Evolutionary conservation across 208 protist species (phyloP), one percentile per base, ranked within the genome.

Genomic region (Paratrypanosoma confusum): DNA sequence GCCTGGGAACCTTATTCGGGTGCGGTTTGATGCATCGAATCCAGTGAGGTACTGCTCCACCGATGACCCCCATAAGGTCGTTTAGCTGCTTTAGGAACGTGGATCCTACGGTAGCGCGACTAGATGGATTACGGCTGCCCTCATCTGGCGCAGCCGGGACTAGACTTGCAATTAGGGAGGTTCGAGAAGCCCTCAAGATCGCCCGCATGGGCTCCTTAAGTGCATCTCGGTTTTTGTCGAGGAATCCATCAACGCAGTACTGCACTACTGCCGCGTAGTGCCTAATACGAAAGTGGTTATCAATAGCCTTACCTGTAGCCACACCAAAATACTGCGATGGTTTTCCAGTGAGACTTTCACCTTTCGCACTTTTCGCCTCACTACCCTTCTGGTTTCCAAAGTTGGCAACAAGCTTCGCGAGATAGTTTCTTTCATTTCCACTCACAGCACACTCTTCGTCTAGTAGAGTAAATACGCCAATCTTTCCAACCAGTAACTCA

Each of bases 211-310:
- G 13, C 11, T 65, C 45, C 25, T 65, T 62, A 6, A 59, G 20
- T 29, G 59, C 36, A 17, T 68, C 62, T 10, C 47, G 33, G 33
- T 65, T 76, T 50, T 69, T 70, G n/a, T 64, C 34, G 17, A 67
- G 38, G 34, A 65, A 53, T 31, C 39, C 51, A 21, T 50, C 23
- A 8, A 69, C 61, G 50, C 21, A 39, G 39, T 69, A 69, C n/a
- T 53, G 56, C 21, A 90, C 81, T 26, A 59, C 39, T 24, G 62
- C 77, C 13, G 82, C 81, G 49, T 90, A 91, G 53, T 92, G 82
- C 21, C 37, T 22, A 46, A 91, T 39, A 16, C 51, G 60, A 48
- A 90, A 87, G 23, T 42, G 17, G 48, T 58, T 65, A 33, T 54
- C 38, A 10, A 43, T 14, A 39, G n/a, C 32, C 24, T 57, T 5